These are phyloP conservation scores for Eucalyptus brandiana DNA, from an alignment of 345 rosid species.

Conservation along the genomic window DNA sequence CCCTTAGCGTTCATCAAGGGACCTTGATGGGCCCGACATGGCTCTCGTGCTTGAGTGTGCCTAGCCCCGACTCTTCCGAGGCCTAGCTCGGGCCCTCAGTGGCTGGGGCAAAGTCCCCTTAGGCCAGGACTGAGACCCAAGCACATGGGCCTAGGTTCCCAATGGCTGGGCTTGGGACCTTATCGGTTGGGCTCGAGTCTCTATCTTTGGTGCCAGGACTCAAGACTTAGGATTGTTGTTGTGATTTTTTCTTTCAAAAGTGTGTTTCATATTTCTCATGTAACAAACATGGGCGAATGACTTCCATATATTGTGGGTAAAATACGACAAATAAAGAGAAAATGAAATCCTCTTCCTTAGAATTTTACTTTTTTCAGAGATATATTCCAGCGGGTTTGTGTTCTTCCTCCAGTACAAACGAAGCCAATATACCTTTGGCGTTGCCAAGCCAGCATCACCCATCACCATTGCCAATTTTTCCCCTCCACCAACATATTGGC, in stretches of 20 bases:
- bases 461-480: neutral
- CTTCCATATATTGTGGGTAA: rapidly evolving
- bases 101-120: neutral
- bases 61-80: rapidly evolving
- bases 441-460: neutral
- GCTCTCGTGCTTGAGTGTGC: neutral
- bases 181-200: neutral
- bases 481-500: neutral
- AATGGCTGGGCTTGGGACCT: neutral
- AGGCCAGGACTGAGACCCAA: neutral
- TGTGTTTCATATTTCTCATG: neutral
- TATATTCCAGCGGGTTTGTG: neutral
- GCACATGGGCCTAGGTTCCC: neutral
- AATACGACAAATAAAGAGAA: neutral
- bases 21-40: no score
- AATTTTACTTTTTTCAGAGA: no score
- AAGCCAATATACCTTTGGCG: neutral
- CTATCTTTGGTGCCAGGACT: rapidly evolving
- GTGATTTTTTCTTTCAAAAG: neutral
- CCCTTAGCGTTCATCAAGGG: neutral
- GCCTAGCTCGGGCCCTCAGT: rapidly evolving
- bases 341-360: neutral
- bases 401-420: neutral
- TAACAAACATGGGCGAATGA: neutral
- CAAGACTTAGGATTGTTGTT: neutral